Percentiles rank a stretch among this genome's conserved stretches.
Conservation (phyloP, 78 protist genomes). For the Protostelium mycophagum region DNA sequence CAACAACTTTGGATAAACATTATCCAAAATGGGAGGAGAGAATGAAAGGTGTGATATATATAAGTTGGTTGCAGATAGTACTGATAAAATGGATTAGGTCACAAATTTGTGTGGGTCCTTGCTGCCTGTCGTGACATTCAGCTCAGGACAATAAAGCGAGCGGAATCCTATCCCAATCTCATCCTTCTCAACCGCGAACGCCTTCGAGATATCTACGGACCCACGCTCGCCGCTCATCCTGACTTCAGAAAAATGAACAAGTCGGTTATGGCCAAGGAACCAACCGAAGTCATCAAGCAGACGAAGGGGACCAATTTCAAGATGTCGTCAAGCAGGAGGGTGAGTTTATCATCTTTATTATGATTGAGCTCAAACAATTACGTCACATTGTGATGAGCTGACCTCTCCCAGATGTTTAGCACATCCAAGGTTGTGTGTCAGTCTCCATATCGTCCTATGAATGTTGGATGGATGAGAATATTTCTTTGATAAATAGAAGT, state of each 20-base stretch:
- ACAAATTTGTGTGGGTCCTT: constrained; percentile 1
- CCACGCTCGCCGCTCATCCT: constrained; percentile 1
- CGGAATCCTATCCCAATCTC: background rate
- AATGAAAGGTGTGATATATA: background rate
- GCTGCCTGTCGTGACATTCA: constrained; percentile 2
- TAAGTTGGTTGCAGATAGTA: background rate
- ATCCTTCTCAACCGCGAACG: background rate
- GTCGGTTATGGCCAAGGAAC: background rate
- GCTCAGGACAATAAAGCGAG: background rate
- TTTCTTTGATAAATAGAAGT: background rate
- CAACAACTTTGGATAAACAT: background rate
- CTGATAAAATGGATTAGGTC: background rate
- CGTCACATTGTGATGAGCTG: background rate
- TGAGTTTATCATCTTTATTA: background rate
- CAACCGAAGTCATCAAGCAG: background rate
- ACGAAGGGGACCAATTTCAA: background rate
- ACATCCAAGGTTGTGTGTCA: constrained; percentile 1
- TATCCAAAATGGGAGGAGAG: background rate
- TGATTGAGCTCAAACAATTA: background rate
- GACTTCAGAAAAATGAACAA: background rate
- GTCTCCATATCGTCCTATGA: background rate
- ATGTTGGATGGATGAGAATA: background rate
- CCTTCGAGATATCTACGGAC: background rate
- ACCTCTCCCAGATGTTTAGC: background rate
- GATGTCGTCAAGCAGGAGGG: no score